A percentile compares a stretch with the other conserved stretches of the same genome.
Evolutionary conservation across 31 red algal species (phyloP).

Genomic region (Porphyra umbilicalis): DNA sequence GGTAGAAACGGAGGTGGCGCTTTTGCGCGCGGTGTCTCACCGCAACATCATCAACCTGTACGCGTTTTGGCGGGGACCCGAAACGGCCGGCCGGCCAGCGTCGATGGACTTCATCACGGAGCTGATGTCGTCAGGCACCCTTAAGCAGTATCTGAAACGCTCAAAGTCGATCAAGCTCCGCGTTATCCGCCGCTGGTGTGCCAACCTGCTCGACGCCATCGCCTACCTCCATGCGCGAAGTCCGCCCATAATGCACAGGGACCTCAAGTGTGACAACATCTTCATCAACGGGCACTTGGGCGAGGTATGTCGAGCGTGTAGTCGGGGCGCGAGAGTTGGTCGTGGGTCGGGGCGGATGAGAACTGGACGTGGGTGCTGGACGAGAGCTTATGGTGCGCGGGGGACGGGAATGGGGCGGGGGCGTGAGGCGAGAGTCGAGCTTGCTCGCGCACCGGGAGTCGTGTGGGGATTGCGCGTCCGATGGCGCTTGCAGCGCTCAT

Average conservation of each 20-base stretch:
- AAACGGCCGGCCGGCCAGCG: constrained; percentile 37
- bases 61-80: constrained; percentile 65
- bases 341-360: no score
- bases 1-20: constrained; percentile 83
- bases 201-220: constrained; percentile 96
- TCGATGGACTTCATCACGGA: constrained; percentile 98
- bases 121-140: constrained; percentile 97
- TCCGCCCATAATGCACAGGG: constrained; percentile 99
- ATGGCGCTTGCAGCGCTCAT: no score
- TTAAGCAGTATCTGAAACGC: constrained; percentile 92
- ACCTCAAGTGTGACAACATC: constrained; percentile 99
- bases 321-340: no score
- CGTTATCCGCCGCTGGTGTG: constrained; percentile 95
- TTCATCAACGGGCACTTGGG: constrained; percentile 99
- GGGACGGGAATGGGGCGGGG: no score
- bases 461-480: no score
- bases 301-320: constrained; percentile 23
- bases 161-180: constrained; percentile 95
- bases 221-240: constrained; percentile 80
- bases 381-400: no score
- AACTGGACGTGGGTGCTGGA: no score
- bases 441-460: no score
- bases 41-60: constrained; percentile 98
- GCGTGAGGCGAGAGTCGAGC: no score
- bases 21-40: constrained; percentile 76